Conservation (phyloP, 2,329 filamentous ascomycete species). For the Pseudocercospora ulei region DNA sequence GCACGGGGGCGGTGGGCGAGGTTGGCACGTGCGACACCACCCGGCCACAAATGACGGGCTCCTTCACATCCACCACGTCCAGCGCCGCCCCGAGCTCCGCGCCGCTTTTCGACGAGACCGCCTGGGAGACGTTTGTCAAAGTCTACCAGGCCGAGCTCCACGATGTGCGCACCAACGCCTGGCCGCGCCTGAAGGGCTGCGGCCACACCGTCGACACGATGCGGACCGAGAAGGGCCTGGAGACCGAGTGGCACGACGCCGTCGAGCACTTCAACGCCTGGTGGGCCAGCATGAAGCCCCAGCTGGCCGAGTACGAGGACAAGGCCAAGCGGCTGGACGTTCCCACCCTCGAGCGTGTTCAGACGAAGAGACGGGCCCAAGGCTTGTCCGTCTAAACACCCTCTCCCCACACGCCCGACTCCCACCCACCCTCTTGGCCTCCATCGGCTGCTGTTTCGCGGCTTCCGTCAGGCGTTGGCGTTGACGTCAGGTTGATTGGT, state of each 20-base stretch:
- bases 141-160: slow-evolving; percentile 29
- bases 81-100: slow-evolving; percentile 9
- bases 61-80: slow-evolving; percentile 10
- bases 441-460: not conserved
- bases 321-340: slow-evolving; percentile 19
- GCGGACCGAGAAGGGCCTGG: slow-evolving; percentile 21
- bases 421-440: not conserved
- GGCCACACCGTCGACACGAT: slow-evolving; percentile 27
- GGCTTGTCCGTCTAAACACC: slow-evolving; percentile 15
- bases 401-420: not conserved
- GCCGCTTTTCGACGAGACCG: slow-evolving; percentile 26
- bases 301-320: slow-evolving; percentile 31
- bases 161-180: slow-evolving; percentile 34
- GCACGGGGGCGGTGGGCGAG: slow-evolving; percentile 1
- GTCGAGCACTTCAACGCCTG: slow-evolving; percentile 35
- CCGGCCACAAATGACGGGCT: slow-evolving; percentile 8
- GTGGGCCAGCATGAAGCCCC: slow-evolving; percentile 35
- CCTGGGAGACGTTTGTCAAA: slow-evolving; percentile 30
- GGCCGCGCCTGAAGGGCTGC: slow-evolving; percentile 39
- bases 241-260: slow-evolving; percentile 22
- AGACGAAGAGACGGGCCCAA: slow-evolving; percentile 17
- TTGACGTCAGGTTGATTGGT: not conserved
- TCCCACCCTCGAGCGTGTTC: slow-evolving; percentile 18
- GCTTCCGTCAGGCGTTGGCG: not conserved
- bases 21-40: not conserved